Conservation (phyloP, 2,329 filamentous ascomycete species). For the Leptographium galeiforme region DNA sequence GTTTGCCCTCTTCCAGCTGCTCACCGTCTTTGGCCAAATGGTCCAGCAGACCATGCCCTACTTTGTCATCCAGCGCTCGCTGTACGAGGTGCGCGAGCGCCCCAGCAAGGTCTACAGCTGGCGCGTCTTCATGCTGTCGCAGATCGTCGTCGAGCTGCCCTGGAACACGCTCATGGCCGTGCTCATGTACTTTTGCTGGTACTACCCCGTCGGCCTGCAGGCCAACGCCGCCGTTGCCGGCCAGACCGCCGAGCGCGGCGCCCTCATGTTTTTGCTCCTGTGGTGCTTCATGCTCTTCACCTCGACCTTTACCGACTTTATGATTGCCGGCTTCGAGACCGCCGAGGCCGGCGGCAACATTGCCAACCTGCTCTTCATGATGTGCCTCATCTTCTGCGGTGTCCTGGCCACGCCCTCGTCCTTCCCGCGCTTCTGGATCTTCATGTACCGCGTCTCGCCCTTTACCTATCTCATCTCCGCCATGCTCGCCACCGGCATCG, state of each 20-base stretch:
- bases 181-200: constrained; percentile 56
- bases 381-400: constrained; percentile 46
- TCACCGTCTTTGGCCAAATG: constrained; percentile 69
- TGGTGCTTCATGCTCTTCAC: constrained; percentile 66
- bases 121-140: constrained; percentile 73
- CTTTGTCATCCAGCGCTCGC: constrained; percentile 66
- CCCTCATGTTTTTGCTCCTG: constrained; percentile 66
- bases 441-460: constrained; percentile 72
- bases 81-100: constrained; percentile 77
- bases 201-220: constrained; percentile 73
- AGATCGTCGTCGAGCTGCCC: constrained; percentile 73
- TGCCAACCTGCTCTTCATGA: constrained; percentile 44
- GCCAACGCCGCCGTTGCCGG: constrained; percentile 50
- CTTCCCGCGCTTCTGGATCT: constrained; percentile 63
- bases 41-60: constrained; percentile 75
- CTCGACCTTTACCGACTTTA: constrained; percentile 60
- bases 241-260: constrained; percentile 54
- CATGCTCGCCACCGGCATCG: constrained; percentile 57
- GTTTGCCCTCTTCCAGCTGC: constrained; percentile 74
- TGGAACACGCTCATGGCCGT: constrained; percentile 68
- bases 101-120: constrained; percentile 76
- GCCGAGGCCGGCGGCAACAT: constrained; percentile 54
- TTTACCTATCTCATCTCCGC: constrained; percentile 71
- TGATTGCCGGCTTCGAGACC: constrained; percentile 55
- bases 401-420: constrained; percentile 45